Percentiles rank a stretch among this genome's conserved stretches.
Conservation (phyloP, 2,329 filamentous ascomycete genomes). For the Aotearoamyces nothofagi region DNA sequence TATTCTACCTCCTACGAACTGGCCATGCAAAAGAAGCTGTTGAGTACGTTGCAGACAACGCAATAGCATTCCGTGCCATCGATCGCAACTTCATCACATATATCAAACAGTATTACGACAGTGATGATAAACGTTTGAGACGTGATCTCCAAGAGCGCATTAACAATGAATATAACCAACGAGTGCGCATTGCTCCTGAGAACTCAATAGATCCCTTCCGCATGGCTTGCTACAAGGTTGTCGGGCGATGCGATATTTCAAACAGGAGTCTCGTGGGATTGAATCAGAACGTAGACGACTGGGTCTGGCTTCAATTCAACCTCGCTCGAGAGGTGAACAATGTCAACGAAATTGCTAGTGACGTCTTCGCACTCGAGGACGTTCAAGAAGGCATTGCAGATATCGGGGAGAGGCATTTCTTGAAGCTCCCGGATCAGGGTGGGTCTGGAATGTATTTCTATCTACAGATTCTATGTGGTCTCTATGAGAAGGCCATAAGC, state of each 20-base stretch:
- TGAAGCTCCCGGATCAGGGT: slow-evolving; percentile 58
- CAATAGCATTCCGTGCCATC: slow-evolving; percentile 70
- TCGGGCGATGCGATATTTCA: slow-evolving; percentile 61
- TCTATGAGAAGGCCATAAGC: slow-evolving; percentile 86
- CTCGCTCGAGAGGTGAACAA: slow-evolving; percentile 50
- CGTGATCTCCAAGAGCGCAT: slow-evolving; percentile 74
- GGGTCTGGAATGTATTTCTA: slow-evolving; percentile 88
- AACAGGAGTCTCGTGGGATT: slow-evolving; percentile 49
- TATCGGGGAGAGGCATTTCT: slow-evolving; percentile 84
- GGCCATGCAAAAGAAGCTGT: slow-evolving; percentile 76
- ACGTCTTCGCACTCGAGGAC: slow-evolving; percentile 48
- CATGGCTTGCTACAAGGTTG: slow-evolving; percentile 95
- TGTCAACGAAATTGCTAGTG: slow-evolving; percentile 46
- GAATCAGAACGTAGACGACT: slow-evolving; percentile 51
- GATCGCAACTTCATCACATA: slow-evolving; percentile 85
- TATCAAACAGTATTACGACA: slow-evolving; percentile 68
- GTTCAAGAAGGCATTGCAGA: slow-evolving; percentile 72
- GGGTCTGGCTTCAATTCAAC: slow-evolving; percentile 60
- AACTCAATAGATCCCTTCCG: slow-evolving; percentile 87
- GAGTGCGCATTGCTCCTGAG: slow-evolving; percentile 69
- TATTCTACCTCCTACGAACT: slow-evolving; percentile 81
- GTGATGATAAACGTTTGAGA: slow-evolving; percentile 60
- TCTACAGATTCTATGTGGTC: slow-evolving; percentile 74
- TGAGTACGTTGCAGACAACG: slow-evolving; percentile 69
- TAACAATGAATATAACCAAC: slow-evolving; percentile 77